Evolutionary conservation across 768 basidiomycete genomes (phyloP).

Genomic region (Kwoniella sp.): DNA sequence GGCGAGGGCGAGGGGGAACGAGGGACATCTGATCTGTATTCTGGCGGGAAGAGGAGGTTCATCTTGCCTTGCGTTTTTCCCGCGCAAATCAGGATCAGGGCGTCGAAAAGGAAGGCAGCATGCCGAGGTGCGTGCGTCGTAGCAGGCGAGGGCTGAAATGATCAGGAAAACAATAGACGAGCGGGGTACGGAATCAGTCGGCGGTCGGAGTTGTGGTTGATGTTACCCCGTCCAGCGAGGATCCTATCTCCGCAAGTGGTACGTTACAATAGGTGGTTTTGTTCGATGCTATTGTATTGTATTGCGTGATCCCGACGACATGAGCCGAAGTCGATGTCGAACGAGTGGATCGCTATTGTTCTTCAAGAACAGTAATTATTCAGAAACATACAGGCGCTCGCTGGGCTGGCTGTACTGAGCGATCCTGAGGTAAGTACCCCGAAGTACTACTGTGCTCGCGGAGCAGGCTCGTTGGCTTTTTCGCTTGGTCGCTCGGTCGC

Average conservation of each 20-base stretch:
- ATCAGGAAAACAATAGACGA: not conserved
- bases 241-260: too few species aligned
- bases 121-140: not conserved
- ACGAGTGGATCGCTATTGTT: not conserved
- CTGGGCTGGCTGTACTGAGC: not conserved
- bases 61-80: not conserved
- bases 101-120: not conserved
- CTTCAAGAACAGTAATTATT: not conserved
- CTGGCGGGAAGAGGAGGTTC: not conserved
- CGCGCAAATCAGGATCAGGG: not conserved
- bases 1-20: constrained; percentile 19
- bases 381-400: not conserved
- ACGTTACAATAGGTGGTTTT: too few species aligned
- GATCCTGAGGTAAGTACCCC: too few species aligned
- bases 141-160: not conserved
- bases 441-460: too few species aligned
- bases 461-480: too few species aligned
- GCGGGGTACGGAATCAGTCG: not conserved
- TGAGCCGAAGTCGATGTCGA: not conserved
- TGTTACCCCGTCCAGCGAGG: not conserved
- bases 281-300: too few species aligned
- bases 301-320: too few species aligned
- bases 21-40: constrained; percentile 4
- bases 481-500: too few species aligned
- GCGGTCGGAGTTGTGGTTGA: not conserved